phyloP scores from a whole-genome alignment of 192 early-diverging fungal genomes.

The Gaertneriomyces sp. region DNA sequence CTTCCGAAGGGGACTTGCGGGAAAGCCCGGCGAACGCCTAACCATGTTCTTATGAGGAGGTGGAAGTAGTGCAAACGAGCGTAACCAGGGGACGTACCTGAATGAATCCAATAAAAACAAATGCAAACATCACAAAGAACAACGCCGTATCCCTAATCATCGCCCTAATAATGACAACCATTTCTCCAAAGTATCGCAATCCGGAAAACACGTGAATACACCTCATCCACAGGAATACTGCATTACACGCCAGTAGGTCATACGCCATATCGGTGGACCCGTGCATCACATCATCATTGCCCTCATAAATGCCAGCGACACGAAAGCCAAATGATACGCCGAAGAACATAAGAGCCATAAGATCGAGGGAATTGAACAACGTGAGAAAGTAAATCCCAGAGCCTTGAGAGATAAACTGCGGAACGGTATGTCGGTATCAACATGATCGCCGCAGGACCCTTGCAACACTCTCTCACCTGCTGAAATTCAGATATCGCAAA shows the following conservation, averaged over 20 bases:
- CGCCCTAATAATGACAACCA: slow-evolving; percentile 29
- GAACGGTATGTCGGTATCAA: background rate
- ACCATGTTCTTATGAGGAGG: too few relatives aligned
- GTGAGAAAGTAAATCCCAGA: slow-evolving; percentile 24
- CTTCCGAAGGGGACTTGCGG: slow-evolving; percentile 11
- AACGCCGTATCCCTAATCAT: slow-evolving; percentile 23
- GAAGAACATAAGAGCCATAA: slow-evolving; percentile 15
- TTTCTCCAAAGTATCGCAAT: slow-evolving; percentile 30
- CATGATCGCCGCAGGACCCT: too few relatives aligned
- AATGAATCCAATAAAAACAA: slow-evolving; percentile 26
- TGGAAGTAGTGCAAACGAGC: background rate
- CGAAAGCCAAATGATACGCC: slow-evolving; percentile 10
- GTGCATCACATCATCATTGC: slow-evolving; percentile 15
- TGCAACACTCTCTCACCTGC: slow-evolving; percentile 1
- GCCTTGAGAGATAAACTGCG: slow-evolving; percentile 16
- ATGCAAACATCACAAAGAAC: slow-evolving; percentile 28
- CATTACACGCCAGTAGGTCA: slow-evolving; percentile 28
- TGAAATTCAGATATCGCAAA: slow-evolving; percentile 16
- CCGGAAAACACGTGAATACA: slow-evolving; percentile 19
- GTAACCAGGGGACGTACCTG: slow-evolving; percentile 7
- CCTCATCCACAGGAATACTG: slow-evolving; percentile 27
- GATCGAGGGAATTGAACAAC: slow-evolving; percentile 24
- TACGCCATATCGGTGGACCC: slow-evolving; percentile 23
- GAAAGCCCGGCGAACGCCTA: slow-evolving; percentile 27
- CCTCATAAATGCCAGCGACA: slow-evolving; percentile 1